phyloP scores from a whole-genome alignment of 306 rosid genomes.

The Neltuma alba region DNA sequence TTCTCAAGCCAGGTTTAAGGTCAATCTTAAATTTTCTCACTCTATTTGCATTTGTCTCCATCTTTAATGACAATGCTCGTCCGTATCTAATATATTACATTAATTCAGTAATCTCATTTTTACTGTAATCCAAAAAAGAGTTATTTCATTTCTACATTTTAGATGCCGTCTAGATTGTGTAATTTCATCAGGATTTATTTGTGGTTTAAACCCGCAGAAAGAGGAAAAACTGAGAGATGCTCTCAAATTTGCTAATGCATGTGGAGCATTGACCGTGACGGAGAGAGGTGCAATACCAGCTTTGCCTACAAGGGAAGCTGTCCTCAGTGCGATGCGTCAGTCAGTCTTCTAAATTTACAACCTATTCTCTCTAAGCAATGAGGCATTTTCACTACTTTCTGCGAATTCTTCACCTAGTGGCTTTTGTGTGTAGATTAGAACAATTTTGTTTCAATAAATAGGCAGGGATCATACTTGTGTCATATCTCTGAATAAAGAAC shows the following conservation, averaged over 20 bases:
- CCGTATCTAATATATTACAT: not conserved
- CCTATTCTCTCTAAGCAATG: conserved; percentile 14
- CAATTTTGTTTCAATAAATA: conserved; percentile 28
- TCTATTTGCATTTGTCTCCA: not conserved
- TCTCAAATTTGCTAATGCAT: conserved; percentile 86
- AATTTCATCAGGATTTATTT: not conserved
- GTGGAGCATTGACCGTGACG: conserved; percentile 90
- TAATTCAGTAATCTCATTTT: not conserved
- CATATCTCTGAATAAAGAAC: conserved; percentile 19
- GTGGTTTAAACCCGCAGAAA: conserved; percentile 56
- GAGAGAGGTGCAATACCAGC: conserved; percentile 99
- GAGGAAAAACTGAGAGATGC: conserved; percentile 84
- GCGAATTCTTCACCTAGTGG: conserved; percentile 27
- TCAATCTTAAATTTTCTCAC: not conserved
- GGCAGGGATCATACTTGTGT: conserved; percentile 2
- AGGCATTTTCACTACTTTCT: conserved; percentile 14
- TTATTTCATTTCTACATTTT: not conserved
- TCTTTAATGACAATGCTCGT: not conserved
- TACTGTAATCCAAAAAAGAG: no score
- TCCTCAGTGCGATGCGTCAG: conserved; percentile 60
- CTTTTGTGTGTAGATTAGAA: conserved; percentile 32
- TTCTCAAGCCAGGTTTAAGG: not conserved
- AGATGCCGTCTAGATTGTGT: not conserved
- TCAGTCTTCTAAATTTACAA: conserved; percentile 44
- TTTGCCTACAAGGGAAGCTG: conserved; percentile 83